phyloP scores from a whole-genome alignment of 768 basidiomycete genomes.

The Phlebiopsis gigantea region DNA sequence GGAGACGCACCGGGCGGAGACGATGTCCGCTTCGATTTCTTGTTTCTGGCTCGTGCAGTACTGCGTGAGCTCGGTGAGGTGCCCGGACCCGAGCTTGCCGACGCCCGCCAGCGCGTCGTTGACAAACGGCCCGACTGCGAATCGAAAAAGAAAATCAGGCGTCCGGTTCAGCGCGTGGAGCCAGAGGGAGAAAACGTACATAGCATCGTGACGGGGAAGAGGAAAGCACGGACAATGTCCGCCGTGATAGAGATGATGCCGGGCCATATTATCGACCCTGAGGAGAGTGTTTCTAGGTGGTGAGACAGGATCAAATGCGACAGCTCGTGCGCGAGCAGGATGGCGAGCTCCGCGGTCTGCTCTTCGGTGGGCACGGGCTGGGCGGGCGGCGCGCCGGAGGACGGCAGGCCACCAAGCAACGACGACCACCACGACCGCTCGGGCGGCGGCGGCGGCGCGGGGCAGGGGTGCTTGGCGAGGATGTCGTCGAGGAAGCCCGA shows the following conservation, averaged over 20 bases:
- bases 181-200: constrained; percentile 30
- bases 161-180: constrained; percentile 28
- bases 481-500: constrained; percentile 91
- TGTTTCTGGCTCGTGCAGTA: constrained; percentile 76
- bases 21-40: constrained; percentile 91
- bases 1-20: constrained; percentile 64
- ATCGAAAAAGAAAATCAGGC: too few species aligned
- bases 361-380: constrained; percentile 61
- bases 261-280: constrained; percentile 76
- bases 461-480: constrained; percentile 41
- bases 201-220: constrained; percentile 88
- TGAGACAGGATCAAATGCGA: constrained; percentile 88
- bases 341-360: constrained; percentile 85
- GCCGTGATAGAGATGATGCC: constrained; percentile 70
- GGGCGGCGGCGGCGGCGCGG: constrained; percentile 1
- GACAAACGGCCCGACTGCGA: constrained; percentile 78
- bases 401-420: constrained; percentile 41
- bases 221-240: constrained; percentile 69
- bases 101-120: constrained; percentile 88
- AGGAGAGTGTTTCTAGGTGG: constrained; percentile 89
- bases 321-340: constrained; percentile 90
- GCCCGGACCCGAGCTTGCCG: constrained; percentile 70
- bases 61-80: constrained; percentile 66
- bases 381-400: constrained; percentile 24
- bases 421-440: constrained; percentile 41